phyloP scores from a whole-genome alignment of 2,329 filamentous ascomycete genomes.

The Hypoxylon sp. region DNA sequence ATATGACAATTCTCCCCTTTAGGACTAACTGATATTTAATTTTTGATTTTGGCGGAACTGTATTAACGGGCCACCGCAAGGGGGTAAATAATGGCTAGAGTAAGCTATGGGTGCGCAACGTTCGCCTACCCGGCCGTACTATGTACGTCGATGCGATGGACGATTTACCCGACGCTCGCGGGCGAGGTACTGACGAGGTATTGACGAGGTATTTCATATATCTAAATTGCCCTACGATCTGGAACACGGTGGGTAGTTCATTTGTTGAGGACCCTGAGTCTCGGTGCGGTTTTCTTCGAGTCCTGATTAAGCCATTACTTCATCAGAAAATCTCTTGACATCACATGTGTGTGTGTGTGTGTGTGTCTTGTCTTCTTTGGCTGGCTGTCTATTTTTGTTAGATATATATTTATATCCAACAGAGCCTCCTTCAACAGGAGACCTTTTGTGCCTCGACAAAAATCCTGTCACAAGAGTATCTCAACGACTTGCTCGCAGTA shows the following conservation, averaged over 20 bases:
- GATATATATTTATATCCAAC: constrained; percentile 33
- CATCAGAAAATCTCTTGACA: constrained; percentile 33
- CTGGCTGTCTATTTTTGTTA: constrained; percentile 29
- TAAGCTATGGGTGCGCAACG: constrained; percentile 34
- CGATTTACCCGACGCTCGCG: constrained; percentile 38
- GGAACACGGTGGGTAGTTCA: constrained; percentile 29
- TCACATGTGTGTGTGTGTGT: constrained; percentile 10
- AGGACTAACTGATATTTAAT: too few species aligned
- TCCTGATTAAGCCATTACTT: constrained; percentile 39
- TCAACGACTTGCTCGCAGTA: constrained; percentile 28
- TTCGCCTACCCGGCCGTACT: constrained; percentile 27
- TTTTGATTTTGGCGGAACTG: too few species aligned
- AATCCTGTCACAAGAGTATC: constrained; percentile 17
- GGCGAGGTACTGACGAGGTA: constrained; percentile 13
- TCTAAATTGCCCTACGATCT: constrained; percentile 42
- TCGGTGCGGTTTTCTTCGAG: background rate
- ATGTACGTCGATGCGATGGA: constrained; percentile 22
- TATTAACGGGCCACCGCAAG: too few species aligned
- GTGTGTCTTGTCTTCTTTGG: too few species aligned
- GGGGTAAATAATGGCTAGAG: constrained; percentile 43
- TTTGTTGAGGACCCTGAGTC: constrained; percentile 30
- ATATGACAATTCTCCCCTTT: too few species aligned
- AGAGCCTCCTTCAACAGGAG: constrained; percentile 47
- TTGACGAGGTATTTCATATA: constrained; percentile 41
- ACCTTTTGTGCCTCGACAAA: constrained; percentile 9